Evolutionary conservation across 2,329 filamentous ascomycete genomes (phyloP), one percentile per base, ranked within the genome.

Genomic region (Helotiales sp.): DNA sequence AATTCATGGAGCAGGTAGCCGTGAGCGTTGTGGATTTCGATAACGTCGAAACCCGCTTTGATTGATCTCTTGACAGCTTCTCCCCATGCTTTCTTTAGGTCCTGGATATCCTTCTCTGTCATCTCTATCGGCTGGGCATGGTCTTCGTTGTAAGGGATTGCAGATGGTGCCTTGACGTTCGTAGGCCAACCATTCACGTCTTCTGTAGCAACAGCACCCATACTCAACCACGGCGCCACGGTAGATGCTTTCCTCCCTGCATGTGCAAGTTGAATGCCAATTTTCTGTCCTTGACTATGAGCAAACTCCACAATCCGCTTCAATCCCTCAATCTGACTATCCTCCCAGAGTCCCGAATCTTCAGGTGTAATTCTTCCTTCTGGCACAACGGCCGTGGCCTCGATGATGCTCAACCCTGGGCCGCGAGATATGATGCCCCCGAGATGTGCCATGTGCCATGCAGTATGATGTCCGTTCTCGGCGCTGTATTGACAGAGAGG

Each of bases 281-380:
- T 85, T 63, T 89, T 85, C 68, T 91, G 86, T 69, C 81, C 82
- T 73, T 96, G 92, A 25, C 82, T 85, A 76, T 96, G 91, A 2
- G 88, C 84, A 62, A 92, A 96, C 60, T 96, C 89, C 33, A 87
- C 83, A 46, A 93, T 81, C 58, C 83, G 81, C 69, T 81, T 82
- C 57, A 96, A 75, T 15, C 60, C 60, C 2, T 81, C 86, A 59
- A 93, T 87, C 72, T 97, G 93, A 31, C 81, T 85, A 72, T 96
- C 93, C 61, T 88, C 80, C 93, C 92, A 97, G 7, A 97, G 75
- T 0, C 93, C 91, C 12, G 78, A 75, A 71, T 93, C 90, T 71
- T 93, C 80, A 1, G 91, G 91, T 0, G 89, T 89, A 76, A 96
- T 96, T 55, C 93, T 84, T 27, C 92, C 92, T 65, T 93, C 85